Percentiles rank a stretch among this genome's conserved stretches.
Evolutionary conservation across 768 basidiomycete species (phyloP).

Genomic region (Clavaria fumosa): DNA sequence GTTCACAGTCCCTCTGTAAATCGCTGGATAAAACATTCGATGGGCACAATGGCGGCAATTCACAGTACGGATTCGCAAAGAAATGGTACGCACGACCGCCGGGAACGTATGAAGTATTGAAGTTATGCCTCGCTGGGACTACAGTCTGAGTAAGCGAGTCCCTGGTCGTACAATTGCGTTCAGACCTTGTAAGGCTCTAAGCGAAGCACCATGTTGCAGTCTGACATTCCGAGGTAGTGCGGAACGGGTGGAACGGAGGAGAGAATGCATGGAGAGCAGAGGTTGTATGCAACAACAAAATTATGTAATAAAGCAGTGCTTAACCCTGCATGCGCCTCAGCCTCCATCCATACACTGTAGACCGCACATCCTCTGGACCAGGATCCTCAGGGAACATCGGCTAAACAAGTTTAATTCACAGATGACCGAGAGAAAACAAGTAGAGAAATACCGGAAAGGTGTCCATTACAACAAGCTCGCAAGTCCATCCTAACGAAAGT

Average conservation of each 20-base stretch:
- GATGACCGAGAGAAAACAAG: not conserved
- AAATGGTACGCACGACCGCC: constrained; percentile 45
- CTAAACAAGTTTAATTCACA: constrained; percentile 20
- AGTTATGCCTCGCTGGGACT: no score
- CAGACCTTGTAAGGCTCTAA: no score
- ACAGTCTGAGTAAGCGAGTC: no score
- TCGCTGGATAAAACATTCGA: constrained; percentile 36
- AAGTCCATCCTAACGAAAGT: constrained; percentile 46
- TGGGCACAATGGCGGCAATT: not conserved
- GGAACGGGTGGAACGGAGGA: no score
- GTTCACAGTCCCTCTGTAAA: constrained; percentile 86
- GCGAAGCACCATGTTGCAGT: no score
- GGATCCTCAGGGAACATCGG: constrained; percentile 86
- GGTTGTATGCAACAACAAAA: no score
- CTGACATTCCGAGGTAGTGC: no score
- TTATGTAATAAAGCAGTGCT: no score
- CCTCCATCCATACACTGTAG: constrained; percentile 82
- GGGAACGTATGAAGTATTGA: constrained; percentile 53
- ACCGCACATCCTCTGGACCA: constrained; percentile 60
- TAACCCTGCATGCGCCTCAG: no score
- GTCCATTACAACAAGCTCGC: constrained; percentile 50
- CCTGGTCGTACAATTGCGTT: no score
- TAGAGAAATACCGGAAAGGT: constrained; percentile 36
- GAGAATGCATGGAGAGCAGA: no score
- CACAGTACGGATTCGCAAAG: not conserved